Conservation (phyloP, 2,329 filamentous ascomycete genomes). For the Cytospora paraplurivora region DNA sequence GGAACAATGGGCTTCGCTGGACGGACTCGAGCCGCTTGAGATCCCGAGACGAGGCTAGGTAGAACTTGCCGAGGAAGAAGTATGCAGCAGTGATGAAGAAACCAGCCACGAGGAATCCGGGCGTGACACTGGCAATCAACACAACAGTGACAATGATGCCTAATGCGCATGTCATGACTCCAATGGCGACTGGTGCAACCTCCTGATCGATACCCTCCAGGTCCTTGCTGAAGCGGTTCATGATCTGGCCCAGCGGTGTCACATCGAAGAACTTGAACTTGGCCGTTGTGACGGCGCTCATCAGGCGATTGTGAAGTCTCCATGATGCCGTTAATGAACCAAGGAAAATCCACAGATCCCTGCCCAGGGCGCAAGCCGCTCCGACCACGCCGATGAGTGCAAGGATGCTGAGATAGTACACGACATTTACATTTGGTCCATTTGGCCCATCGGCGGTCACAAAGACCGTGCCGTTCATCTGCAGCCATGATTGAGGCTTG, state of each 20-base stretch:
- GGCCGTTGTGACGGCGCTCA: constrained; percentile 79
- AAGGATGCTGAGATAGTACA: constrained; percentile 83
- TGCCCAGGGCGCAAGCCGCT: constrained; percentile 76
- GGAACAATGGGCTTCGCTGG: constrained; percentile 91
- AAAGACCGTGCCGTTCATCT: constrained; percentile 44
- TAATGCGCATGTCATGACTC: constrained; percentile 65
- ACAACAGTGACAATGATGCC: constrained; percentile 81
- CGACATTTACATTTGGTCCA: constrained; percentile 70
- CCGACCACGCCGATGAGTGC: constrained; percentile 77
- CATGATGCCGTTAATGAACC: constrained; percentile 87
- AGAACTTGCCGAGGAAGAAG: constrained; percentile 80
- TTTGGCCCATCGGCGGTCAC: constrained; percentile 45
- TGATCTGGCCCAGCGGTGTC: constrained; percentile 91
- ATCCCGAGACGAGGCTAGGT: constrained; percentile 89
- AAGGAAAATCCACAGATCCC: constrained; percentile 88
- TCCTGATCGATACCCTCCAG: constrained; percentile 95
- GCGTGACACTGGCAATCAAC: constrained; percentile 86
- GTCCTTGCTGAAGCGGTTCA: constrained; percentile 99
- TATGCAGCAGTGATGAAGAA: constrained; percentile 84
- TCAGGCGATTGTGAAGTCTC: constrained; percentile 77
- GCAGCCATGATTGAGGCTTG: constrained; percentile 39
- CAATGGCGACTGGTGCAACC: constrained; percentile 87
- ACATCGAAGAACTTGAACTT: constrained; percentile 98
- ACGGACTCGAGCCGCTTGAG: constrained; percentile 94
- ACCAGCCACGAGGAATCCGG: constrained; percentile 84